Evolutionary conservation across 2,329 filamentous ascomycete genomes (phyloP), one percentile per base, ranked within the genome.

Genomic region (Emergomyces orientalis): DNA sequence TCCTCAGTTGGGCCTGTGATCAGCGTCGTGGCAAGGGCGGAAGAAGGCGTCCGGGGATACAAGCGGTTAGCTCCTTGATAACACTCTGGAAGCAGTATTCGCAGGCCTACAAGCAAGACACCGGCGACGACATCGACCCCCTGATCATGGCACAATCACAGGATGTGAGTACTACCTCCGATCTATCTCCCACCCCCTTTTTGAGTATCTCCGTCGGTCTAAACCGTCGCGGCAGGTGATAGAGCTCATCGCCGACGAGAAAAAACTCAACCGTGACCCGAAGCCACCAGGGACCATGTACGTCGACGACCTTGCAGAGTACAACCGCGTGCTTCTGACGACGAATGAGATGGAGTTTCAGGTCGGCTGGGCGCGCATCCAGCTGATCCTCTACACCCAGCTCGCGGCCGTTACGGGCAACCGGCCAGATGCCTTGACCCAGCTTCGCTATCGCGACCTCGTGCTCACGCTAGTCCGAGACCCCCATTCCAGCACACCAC

Each of bases 1-100:
- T 70, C 54, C 64, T 70, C 1, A 60, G 67, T 25, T 68, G 32
- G 67, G 63, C 59, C 25, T 62, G 69, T 1, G 66, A 68, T 59
- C 62, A 69, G 27, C 60, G 62, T 59, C 60, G 57, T 7, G 66
- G 67, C 9, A 70, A 71, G 55, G 61, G 67, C 63, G 39, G 66
- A 57, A 63, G 66, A 30, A 54, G 60, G 6, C 54, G 66, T 5
- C 60, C 45, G 43, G 47, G 63, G n/a, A 69, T 63, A 17, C 52
- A 61, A 52, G 58, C 39, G 13, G n/a, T 45, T 9, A 65, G 64
- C 43, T 58, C 60, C 41, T 43, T 65, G 19, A 34, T 37, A 13
- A 61, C 57, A 2, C 63, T 63, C 39, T 66, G 57, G 56, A 66
- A 66, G 49, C 27, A 37, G 11, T 63, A 60, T 56, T 57, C 39